Evolutionary conservation across 495 filamentous ascomycete genomes (phyloP).

Genomic region (Parachaetomium inaequale): DNA sequence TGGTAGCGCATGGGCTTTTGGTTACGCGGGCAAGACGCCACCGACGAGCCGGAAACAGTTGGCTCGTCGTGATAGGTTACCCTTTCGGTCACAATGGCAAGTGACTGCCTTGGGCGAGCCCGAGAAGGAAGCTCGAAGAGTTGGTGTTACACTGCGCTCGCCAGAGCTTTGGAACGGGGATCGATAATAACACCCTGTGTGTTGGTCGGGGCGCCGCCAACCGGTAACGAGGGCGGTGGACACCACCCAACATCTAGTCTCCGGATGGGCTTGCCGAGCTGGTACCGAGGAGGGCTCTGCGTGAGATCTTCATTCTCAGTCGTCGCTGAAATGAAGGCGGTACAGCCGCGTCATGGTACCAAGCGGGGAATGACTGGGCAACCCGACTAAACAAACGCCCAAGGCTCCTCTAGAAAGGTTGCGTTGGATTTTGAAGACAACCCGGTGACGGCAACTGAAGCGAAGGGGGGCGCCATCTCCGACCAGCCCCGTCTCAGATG

Average conservation of each 20-base stretch:
- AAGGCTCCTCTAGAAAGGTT: too few species aligned
- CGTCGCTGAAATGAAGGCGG: not conserved
- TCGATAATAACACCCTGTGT: constrained; percentile 19
- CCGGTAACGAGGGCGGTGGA: not conserved
- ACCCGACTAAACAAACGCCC: too few species aligned
- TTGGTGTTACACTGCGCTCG: constrained; percentile 9
- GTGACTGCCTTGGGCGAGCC: constrained; percentile 10
- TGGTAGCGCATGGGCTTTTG: not conserved
- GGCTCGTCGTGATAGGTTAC: constrained; percentile 10
- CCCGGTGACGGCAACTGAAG: not conserved
- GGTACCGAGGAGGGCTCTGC: not conserved
- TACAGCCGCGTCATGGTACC: not conserved
- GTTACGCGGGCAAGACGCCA: constrained; percentile 7
- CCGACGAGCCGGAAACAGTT: constrained; percentile 1
- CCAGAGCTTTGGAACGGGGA: constrained; percentile 16
- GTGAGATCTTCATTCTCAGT: not conserved
- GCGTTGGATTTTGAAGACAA: not conserved
- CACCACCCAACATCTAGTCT: constrained; percentile 1
- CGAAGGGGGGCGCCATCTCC: not conserved
- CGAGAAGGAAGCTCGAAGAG: constrained; percentile 19
- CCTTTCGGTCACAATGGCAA: constrained; percentile 9
- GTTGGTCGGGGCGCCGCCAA: not conserved
- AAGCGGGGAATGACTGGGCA: not conserved
- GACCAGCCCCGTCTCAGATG: not conserved
- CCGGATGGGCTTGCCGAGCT: not conserved